Evolutionary conservation across 352 stramenopile species (phyloP), one percentile per base, ranked within the genome.

Genomic region (Blastocystis sp.): DNA sequence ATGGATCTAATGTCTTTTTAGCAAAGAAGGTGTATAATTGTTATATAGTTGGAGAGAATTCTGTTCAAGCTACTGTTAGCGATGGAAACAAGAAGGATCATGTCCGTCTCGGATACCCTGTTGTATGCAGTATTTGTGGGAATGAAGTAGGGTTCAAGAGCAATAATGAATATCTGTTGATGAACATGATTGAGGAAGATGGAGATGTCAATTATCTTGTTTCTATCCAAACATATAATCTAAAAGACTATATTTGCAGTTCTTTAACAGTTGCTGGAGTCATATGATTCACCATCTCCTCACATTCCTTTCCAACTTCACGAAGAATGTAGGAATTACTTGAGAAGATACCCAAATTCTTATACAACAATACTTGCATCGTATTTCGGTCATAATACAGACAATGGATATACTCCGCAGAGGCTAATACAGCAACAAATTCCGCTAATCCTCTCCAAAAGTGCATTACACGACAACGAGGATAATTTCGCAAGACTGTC

Each of bases 391-490:
- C 71, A 12, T 65, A 57, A 32, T 83, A 83, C 27, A 83, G 29
- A 51, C 37, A 46, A 56, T 63, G 58, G 12, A 83, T 35, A 51
- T 83, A 83, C 71, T 65, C 51, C 21, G 71, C 71, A 24, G 52
- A 83, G 71, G 27, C 35, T 11, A 66, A 24, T 0, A 83, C 71
- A 67, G 42, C 16, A 11, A 83, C 51, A n/a, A 37, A 83, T 49
- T 83, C 71, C 11, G 52, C 37, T 37, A 83, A 65, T 37, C 71
- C 71, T 24, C 71, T 61, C 71, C 71, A 83, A 46, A 83, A 83
- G 43, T 83, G 71, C 71, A 83, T 83, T 9, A 83, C 71, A n/a
- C 24, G 71, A 43, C 71, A 83, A 65, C 71, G 71, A 65, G 71
- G 71, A 67, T 83, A 83, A 56, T 83, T 83, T 14, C 71, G 71